Base-by-base conservation (phyloP, 2,329 filamentous ascomycete species). In the Neofusicoccum ribis region DNA sequence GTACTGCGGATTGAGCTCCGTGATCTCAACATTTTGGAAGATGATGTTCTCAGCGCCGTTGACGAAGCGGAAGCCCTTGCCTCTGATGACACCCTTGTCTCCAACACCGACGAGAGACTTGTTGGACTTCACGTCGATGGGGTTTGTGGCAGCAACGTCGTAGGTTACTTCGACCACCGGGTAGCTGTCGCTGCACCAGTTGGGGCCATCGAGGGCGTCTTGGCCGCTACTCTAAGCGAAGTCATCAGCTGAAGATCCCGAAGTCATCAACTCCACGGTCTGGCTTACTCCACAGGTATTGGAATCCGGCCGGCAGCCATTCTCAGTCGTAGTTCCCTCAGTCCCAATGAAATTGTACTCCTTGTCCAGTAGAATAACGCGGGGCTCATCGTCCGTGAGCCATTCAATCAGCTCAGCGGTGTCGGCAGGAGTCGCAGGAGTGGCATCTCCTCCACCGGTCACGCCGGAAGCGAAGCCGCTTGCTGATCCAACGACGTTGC, bases 61-160 rank as follows among this genome's bases (percentile, higher is more conserved):
- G 17, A 69, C 67, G 31, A 82, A 69, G 0, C 73, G 71, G 5
- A 82, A 71, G 8, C 79, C 79, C 67, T 79, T 81, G 56, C 80
- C 80, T 27, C 75, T 77, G 59, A 82, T 73, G 2, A 80, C 71
- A 46, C 76, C 80, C 54, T 74, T 76, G 36, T 71, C 75, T 2
- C 78, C 79, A 20, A 75, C 72, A 15, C 80, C 80, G 31, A 82
- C 66, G 46, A 82, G 74, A 1, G 74, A 76, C 70, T 82, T 82
- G 69, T 82, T 76, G 59, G 74, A 77, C 15, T 69, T 74, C 3
- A 82, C 77, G 5, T 70, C 68, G 60, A 79, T 74, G 8, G 71
- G 65, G 1, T 67, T 56, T 3, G 67, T 54, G 27, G 74, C 72
- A 27, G 74, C 76, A 39, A 72, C 71, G 67, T 78, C 76, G 67